phyloP scores from a whole-genome alignment of 345 rosid species.

The Luvunga scandens region DNA sequence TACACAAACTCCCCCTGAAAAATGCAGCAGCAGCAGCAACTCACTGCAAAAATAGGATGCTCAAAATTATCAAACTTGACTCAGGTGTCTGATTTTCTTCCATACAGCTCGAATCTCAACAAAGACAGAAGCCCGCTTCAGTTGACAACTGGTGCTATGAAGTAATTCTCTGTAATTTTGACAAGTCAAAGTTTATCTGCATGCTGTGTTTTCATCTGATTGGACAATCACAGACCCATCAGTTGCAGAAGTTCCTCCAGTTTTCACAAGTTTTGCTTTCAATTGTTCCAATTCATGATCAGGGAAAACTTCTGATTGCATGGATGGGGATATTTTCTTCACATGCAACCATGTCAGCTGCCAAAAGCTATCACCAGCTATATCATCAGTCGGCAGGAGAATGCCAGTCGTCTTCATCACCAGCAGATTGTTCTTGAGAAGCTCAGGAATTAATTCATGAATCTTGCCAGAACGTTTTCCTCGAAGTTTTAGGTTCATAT shows the following conservation, averaged over 20 bases:
- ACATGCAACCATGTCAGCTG: constrained; percentile 70
- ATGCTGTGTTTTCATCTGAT: constrained; percentile 23
- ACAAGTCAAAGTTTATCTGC: constrained; percentile 10
- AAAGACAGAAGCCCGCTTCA: not conserved
- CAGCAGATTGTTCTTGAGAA: constrained; percentile 63
- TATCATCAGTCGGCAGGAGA: constrained; percentile 49
- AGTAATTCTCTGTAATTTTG: not conserved
- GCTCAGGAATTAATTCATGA: constrained; percentile 59
- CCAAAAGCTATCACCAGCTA: constrained; percentile 74
- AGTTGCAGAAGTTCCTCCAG: constrained; percentile 19
- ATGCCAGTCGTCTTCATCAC: constrained; percentile 66
- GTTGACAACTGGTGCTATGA: not conserved
- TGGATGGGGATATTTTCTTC: constrained; percentile 51
- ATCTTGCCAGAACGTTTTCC: constrained; percentile 58
- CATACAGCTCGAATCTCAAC: not conserved
- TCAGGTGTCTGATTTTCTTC: not conserved
- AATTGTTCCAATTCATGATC: constrained; percentile 46
- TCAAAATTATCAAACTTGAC: not conserved
- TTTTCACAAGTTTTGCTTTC: constrained; percentile 39
- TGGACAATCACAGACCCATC: constrained; percentile 17
- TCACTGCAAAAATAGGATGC: not conserved
- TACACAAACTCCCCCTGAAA: constrained; percentile 10
- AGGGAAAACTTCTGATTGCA: constrained; percentile 61
- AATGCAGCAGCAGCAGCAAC: constrained; percentile 1
- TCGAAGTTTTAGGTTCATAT: constrained; percentile 53